phyloP scores from a whole-genome alignment of 139 green algal species.

The Yamagishiella unicocca region DNA sequence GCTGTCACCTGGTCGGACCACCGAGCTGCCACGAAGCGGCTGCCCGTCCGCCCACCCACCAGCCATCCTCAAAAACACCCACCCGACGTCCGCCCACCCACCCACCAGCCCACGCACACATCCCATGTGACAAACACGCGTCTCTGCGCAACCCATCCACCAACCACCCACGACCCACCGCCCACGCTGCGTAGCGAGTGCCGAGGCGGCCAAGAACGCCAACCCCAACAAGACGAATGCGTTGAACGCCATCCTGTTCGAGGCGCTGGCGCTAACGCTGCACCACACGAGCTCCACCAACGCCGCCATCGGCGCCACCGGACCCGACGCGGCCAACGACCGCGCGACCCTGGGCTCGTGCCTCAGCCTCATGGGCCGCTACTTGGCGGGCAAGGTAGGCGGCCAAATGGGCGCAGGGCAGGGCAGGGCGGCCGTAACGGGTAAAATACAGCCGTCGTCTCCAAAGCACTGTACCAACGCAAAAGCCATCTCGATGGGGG shows the following conservation, averaged over 20 bases:
- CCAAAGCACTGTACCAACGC: too few relatives aligned
- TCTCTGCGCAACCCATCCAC: too few relatives aligned
- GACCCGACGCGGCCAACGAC: slow-evolving; percentile 64
- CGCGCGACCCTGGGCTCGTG: slow-evolving; percentile 71
- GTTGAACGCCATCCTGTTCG: slow-evolving; percentile 96
- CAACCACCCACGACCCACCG: too few relatives aligned
- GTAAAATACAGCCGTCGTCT: too few relatives aligned
- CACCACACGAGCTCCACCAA: slow-evolving; percentile 13
- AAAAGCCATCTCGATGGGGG: too few relatives aligned
- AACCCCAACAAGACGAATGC: slow-evolving; percentile 99
- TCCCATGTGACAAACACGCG: too few relatives aligned
- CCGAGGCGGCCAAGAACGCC: slow-evolving; percentile 62
- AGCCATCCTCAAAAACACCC: too few relatives aligned
- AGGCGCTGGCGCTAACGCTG: slow-evolving; percentile 92
- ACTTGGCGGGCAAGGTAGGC: slow-evolving; percentile 57
- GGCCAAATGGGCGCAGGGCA: neutral
- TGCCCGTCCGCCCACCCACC: too few relatives aligned
- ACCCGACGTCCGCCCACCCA: too few relatives aligned
- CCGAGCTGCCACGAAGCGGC: too few relatives aligned
- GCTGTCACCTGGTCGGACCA: too few relatives aligned
- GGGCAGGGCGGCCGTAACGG: neutral
- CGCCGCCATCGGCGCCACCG: neutral
- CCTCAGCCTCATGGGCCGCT: slow-evolving; percentile 60
- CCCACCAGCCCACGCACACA: too few relatives aligned
- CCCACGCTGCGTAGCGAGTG: slow-evolving; percentile 23